Evolutionary conservation across 805 yeast genomes (phyloP).

Genomic region (Kodamaea fukazawae): DNA sequence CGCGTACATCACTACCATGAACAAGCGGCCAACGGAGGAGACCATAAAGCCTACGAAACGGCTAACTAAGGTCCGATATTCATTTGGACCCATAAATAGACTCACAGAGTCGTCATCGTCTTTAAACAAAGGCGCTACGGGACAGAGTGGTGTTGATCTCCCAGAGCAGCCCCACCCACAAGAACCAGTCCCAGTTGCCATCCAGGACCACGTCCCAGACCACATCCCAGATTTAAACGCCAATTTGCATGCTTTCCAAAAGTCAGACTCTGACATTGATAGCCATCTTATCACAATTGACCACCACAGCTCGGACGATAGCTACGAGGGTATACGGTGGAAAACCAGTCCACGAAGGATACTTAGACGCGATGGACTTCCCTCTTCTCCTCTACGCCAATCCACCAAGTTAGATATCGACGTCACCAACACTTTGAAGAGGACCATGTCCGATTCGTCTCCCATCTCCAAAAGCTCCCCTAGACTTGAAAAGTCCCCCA

Average conservation of each 20-base stretch:
- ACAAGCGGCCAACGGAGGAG: constrained; percentile 10
- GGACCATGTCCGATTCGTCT: constrained; percentile 32
- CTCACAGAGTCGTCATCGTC: constrained; percentile 11
- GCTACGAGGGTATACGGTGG: constrained; percentile 42
- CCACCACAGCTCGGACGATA: constrained; percentile 35
- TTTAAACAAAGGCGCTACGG: neutral
- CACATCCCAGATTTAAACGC: neutral
- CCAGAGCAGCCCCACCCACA: neutral
- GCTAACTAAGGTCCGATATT: constrained; percentile 29
- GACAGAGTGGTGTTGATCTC: neutral
- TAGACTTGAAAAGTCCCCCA: constrained; percentile 26
- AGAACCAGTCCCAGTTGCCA: neutral
- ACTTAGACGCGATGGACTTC: constrained; percentile 8
- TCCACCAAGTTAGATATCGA: constrained; percentile 3
- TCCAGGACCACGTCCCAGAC: neutral
- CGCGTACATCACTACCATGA: constrained; percentile 5
- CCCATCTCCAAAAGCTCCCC: constrained; percentile 12
- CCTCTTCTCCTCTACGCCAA: constrained; percentile 6
- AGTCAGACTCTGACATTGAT: constrained; percentile 3
- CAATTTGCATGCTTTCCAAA: neutral
- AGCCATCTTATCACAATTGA: constrained; percentile 8
- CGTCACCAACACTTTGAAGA: constrained; percentile 13
- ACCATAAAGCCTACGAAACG: constrained; percentile 11
- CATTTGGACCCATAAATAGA: constrained; percentile 35
- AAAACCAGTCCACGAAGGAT: constrained; percentile 14